Conservation (phyloP, 805 yeast genomes). For the Candida endomychidarum region DNA sequence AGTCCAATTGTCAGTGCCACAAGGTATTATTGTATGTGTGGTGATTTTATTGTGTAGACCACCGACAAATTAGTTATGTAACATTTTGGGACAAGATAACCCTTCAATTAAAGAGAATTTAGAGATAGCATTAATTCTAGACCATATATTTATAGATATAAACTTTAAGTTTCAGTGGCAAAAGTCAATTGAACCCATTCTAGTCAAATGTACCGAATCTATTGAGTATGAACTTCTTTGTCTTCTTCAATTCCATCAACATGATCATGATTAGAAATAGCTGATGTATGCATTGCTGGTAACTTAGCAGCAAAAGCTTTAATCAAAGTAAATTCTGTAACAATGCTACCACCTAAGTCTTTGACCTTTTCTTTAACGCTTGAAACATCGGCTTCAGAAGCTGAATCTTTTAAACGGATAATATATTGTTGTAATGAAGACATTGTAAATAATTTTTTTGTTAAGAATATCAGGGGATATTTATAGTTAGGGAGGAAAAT, state of each 20-base stretch:
- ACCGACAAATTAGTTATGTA: too few species aligned
- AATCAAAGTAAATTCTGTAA: slow-evolving; percentile 60
- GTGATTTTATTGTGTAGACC: too few species aligned
- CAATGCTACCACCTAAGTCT: slow-evolving; percentile 59
- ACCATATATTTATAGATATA: not conserved
- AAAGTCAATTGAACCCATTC: too few species aligned
- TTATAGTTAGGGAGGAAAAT: slow-evolving; percentile 1
- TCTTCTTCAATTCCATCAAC: slow-evolving; percentile 68
- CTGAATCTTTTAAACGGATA: slow-evolving; percentile 47
- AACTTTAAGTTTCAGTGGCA: too few species aligned
- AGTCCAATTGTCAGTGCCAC: too few species aligned
- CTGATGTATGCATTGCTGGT: slow-evolving; percentile 50
- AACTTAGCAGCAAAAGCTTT: slow-evolving; percentile 65
- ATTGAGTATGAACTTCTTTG: slow-evolving; percentile 54
- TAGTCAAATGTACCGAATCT: too few species aligned
- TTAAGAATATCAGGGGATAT: slow-evolving; percentile 3
- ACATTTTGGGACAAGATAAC: too few species aligned
- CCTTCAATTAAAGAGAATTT: too few species aligned
- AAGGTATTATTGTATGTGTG: too few species aligned
- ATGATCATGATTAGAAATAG: slow-evolving; percentile 49
- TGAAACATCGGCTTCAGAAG: slow-evolving; percentile 38
- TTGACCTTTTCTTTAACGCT: slow-evolving; percentile 48
- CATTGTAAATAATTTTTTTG: not conserved
- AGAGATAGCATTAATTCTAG: too few species aligned
- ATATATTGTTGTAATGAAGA: slow-evolving; percentile 31